Base-by-base conservation (phyloP, 345 rosid genomes). In the Salix koriyanagi region DNA sequence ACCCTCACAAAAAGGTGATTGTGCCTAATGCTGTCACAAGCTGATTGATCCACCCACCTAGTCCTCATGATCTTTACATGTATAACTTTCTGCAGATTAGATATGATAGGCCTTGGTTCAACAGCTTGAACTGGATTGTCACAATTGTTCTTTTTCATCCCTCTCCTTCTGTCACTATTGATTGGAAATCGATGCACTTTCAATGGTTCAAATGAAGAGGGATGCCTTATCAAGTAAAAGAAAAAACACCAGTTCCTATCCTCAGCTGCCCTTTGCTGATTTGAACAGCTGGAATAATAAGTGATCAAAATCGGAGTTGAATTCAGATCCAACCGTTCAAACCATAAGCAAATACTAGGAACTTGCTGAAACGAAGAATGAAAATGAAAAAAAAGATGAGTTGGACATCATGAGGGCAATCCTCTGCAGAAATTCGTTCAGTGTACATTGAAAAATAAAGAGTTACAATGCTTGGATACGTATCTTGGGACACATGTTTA, bases 191-290 rank as follows among this genome's bases (percentile, higher is more conserved):
- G 60, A 2, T 28, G 56, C 79, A 41, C 79, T 76, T 64, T 50
- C 71, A 71, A 26, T 64, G 79, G 75, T 62, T 41, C 21, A 21
- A 19, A 50, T 65, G 23, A 48, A 71, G 75, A 71, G 71, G 61
- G 1, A 15, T 46, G 21, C 30, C 70, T 46, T 19, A 68, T 18
- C 42, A n/a, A n/a, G 2, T 13, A 71, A 26, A 25, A 14, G 5
- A n/a, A 70, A 46, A 14, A 23, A 36, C 10, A 58, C 62, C 62
- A 58, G 10, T n/a, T 58, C 62, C 34, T 11, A 34, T 52, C 48
- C 52, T 23, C 69, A 62, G 41, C 14, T 28, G 39, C 41, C 44
- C 19, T 61, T 21, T 66, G 18, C 18, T 44, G 9, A 46, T 44
- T 74, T 64, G 15, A 65, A 30, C 42, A 32, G 70, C 42, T 32